Evolutionary conservation across 2,329 filamentous ascomycete species (phyloP), one percentile per base, ranked within the genome.

Genomic region (Teratosphaeria pseudoeucalypti): DNA sequence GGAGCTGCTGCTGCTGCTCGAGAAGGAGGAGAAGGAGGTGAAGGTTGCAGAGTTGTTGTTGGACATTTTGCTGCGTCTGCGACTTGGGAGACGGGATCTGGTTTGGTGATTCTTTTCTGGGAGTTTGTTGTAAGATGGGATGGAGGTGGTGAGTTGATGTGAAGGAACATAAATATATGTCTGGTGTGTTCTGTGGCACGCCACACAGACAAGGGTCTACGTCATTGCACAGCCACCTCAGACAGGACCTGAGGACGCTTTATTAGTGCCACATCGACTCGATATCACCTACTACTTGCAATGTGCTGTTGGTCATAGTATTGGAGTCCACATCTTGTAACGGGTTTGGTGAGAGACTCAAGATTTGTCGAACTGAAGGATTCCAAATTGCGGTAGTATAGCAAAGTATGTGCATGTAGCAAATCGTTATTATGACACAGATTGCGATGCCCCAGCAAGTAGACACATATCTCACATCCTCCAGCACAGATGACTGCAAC

Each of bases 11-110:
- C 58, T 65, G 59, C 58, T 65, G 37, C 65, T 65, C 47, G 58
- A 63, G 57, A 58, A 65, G 64, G 58, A 65, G 58, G 59, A 66
- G 63, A 58, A 66, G 61, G 53, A 64, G 58, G 63, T 61, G 59
- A 57, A 63, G 37, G 59, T 63, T 49, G 62, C 61, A 59, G 56
- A 64, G 54, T 63, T 66, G 55, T 56, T 56, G 54, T 29, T 56
- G 23, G 34, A 16, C 57, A 57, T 58, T 4, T n/a, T 49, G 43
- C 12, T 49, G 5, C 7, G 12, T 49, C 14, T 49, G 5, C 23
- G 23, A 23, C 23, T 23, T 23, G 23, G 1, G 43, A 49, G 43
- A 49, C 19, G 0, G 14, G 1, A 9, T 10, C n/a, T 49, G 14
- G 43, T 49, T 49, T 19, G 5, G 1, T n/a, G 14, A 9, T n/a